Percentiles rank a stretch among this genome's conserved stretches.
These are phyloP conservation scores for Pseudonectria foliicola DNA, from an alignment of 2,329 filamentous ascomycete genomes.

Conservation along the genomic window DNA sequence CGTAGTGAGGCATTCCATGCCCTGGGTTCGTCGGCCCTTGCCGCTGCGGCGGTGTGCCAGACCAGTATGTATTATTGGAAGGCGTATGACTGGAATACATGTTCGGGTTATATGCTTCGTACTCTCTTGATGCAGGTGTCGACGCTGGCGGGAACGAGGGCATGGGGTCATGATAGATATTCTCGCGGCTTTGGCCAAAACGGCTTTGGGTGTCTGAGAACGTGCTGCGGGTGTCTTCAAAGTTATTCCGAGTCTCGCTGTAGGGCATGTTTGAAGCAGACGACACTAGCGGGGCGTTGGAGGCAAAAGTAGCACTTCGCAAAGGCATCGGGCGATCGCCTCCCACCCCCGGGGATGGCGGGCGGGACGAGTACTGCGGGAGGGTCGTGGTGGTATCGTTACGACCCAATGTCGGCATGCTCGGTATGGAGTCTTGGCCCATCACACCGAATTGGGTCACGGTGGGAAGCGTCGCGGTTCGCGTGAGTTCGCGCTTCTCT, in stretches of 20 bases:
- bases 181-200: conserved; percentile 24
- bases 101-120: conserved; percentile 25
- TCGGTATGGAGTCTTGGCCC: conserved; percentile 43
- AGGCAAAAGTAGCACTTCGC: conserved; percentile 47
- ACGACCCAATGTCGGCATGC: conserved; percentile 52
- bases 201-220: conserved; percentile 14
- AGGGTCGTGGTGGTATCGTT: conserved; percentile 56
- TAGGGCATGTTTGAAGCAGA: conserved; percentile 57
- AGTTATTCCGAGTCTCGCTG: conserved; percentile 27
- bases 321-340: conserved; percentile 43
- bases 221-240: conserved; percentile 12
- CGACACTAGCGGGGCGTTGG: conserved; percentile 50
- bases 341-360: conserved; percentile 45
- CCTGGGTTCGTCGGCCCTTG: conserved; percentile 17
- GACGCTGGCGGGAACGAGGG: conserved; percentile 22
- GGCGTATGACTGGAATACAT: conserved; percentile 28
- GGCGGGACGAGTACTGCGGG: conserved; percentile 55
- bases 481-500: conserved; percentile 41
- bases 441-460: conserved; percentile 34
- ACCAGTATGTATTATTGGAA: conserved; percentile 18
- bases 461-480: conserved; percentile 62
- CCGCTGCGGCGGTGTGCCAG: conserved; percentile 12
- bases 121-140: conserved; percentile 15
- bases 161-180: conserved; percentile 20
- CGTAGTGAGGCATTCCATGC: conserved; percentile 19